These are phyloP conservation scores for Pseudozyma sp. DNA, from an alignment of 1,284 basidiomycete species.

Conservation along the genomic window DNA sequence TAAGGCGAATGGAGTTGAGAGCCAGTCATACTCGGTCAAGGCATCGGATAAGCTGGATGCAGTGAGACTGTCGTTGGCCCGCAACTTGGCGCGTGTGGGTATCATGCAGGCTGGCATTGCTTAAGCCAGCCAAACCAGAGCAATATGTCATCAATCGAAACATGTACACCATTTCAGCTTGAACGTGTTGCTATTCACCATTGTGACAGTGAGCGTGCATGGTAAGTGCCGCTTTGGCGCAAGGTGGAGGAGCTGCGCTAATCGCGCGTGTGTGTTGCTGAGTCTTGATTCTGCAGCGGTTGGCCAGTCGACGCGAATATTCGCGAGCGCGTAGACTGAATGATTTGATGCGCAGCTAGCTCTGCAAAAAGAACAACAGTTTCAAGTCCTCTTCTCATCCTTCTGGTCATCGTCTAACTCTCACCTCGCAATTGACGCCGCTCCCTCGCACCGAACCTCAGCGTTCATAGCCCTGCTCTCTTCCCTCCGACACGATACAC, in stretches of 20 bases:
- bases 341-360: slow-evolving; percentile 3
- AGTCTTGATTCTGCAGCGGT: background rate
- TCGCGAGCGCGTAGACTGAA: slow-evolving; percentile 29
- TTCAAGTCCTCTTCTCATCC: slow-evolving; percentile 6
- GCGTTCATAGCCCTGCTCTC: background rate
- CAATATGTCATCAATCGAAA: background rate
- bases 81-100: slow-evolving; percentile 52
- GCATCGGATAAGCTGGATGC: slow-evolving; percentile 54
- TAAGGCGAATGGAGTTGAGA: slow-evolving; percentile 4
- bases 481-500: background rate
- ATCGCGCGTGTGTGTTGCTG: background rate
- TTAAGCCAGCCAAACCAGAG: slow-evolving; percentile 3
- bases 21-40: slow-evolving; percentile 15
- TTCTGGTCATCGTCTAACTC: background rate
- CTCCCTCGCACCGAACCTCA: background rate
- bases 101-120: slow-evolving; percentile 46
- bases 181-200: background rate
- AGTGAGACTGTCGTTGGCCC: slow-evolving; percentile 51
- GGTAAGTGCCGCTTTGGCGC: background rate
- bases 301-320: too few relatives aligned
- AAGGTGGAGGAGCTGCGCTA: background rate
- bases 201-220: background rate
- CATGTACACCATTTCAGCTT: background rate
- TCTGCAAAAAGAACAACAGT: slow-evolving; percentile 33
- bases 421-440: background rate